Evolutionary conservation across 768 basidiomycete genomes (phyloP).

Genomic region (Leucosporidium scottii): DNA sequence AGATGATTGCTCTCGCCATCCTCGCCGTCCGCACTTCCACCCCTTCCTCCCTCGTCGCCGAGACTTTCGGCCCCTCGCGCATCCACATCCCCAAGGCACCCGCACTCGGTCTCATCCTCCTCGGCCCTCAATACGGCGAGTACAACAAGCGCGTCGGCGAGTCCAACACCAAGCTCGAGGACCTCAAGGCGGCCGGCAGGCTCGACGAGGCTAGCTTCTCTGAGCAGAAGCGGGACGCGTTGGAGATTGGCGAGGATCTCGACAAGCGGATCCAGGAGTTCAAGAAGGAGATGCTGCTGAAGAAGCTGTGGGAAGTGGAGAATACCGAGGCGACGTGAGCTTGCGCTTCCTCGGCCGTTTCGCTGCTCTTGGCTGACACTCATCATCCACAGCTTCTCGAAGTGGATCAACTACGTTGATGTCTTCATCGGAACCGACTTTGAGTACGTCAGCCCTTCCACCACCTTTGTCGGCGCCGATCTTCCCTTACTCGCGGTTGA

Average conservation of each 20-base stretch:
- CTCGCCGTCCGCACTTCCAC: constrained; percentile 68
- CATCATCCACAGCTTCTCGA: constrained; percentile 57
- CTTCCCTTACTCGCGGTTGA: background rate
- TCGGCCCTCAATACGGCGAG: constrained; percentile 49
- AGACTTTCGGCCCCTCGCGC: constrained; percentile 65
- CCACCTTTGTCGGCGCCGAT: no score
- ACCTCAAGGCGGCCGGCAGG: constrained; percentile 20
- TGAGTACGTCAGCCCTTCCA: constrained; percentile 41
- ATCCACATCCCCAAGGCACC: constrained; percentile 94
- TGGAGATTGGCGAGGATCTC: constrained; percentile 48
- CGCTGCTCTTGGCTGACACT: constrained; percentile 1
- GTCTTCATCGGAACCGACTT: constrained; percentile 69
- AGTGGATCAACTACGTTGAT: constrained; percentile 73
- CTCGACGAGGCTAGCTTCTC: constrained; percentile 16
- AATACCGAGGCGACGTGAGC: constrained; percentile 59
- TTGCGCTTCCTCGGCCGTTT: background rate
- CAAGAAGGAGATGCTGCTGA: constrained; percentile 78
- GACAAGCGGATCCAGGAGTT: constrained; percentile 62
- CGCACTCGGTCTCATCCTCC: constrained; percentile 81
- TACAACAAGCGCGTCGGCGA: constrained; percentile 43
- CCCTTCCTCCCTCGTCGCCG: constrained; percentile 59
- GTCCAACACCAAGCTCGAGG: constrained; percentile 34
- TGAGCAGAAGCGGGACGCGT: constrained; percentile 47
- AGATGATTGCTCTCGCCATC: constrained; percentile 90
- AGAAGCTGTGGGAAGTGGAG: constrained; percentile 77